Evolutionary conservation across 768 basidiomycete genomes (phyloP).

Genomic region (Saitozyma sp.): DNA sequence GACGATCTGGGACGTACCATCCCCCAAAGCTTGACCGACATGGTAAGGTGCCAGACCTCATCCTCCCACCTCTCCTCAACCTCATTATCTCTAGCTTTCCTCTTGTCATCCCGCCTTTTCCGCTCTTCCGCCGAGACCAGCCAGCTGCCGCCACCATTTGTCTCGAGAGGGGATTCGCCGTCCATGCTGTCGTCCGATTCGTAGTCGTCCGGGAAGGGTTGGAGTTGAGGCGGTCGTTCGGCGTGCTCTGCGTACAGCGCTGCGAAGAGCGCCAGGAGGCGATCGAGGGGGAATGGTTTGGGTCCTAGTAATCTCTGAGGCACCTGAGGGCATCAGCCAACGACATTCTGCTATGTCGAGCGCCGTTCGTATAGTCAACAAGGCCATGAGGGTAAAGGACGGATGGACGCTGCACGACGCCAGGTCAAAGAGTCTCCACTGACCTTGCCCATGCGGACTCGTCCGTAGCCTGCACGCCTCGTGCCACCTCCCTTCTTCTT

Average conservation of each 20-base stretch:
- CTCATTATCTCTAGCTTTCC: slow-evolving; percentile 67
- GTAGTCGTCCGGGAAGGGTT: slow-evolving; percentile 55
- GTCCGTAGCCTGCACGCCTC: slow-evolving; percentile 55
- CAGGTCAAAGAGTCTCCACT: slow-evolving; percentile 5
- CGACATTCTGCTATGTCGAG: no score
- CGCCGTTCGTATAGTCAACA: no score
- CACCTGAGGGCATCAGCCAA: slow-evolving; percentile 17
- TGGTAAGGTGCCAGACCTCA: slow-evolving; percentile 59
- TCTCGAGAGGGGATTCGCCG: slow-evolving; percentile 7
- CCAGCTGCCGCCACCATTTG: slow-evolving; percentile 32
- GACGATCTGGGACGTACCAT: slow-evolving; percentile 63
- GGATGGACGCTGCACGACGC: no score
- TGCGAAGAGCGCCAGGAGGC: slow-evolving; percentile 76
- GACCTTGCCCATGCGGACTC: slow-evolving; percentile 44
- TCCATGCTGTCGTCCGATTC: slow-evolving; percentile 21
- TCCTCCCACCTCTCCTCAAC: slow-evolving; percentile 88
- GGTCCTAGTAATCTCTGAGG: slow-evolving; percentile 81
- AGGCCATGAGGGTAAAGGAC: no score
- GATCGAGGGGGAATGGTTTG: slow-evolving; percentile 71
- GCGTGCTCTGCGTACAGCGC: slow-evolving; percentile 57
- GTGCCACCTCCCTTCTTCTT: slow-evolving; percentile 42
- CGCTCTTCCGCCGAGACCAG: slow-evolving; percentile 64
- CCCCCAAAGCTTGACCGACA: slow-evolving; percentile 72
- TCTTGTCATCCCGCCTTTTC: slow-evolving; percentile 71
- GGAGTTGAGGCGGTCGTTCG: slow-evolving; percentile 63